Evolutionary conservation across 164 flowering plant genomes (phyloP), one percentile per base, ranked within the genome.

Genomic region (Stephania yunnanensis): DNA sequence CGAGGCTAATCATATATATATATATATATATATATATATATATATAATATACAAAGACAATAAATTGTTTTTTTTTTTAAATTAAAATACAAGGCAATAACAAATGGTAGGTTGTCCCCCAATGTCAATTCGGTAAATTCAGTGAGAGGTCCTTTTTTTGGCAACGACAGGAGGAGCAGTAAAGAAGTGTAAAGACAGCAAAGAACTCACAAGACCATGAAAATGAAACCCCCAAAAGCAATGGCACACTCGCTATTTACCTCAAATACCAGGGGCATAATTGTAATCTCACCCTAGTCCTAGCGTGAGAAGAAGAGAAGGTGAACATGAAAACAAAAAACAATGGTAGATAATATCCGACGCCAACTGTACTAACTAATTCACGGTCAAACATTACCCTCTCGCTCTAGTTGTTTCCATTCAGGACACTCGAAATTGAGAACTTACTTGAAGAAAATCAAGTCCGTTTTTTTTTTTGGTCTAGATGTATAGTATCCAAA

Each of bases 111-210:
- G 10, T 50, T 50, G 12, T 50, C 55, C 12, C 55, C 15, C 12
- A 63, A 22, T 30, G 68, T 30, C 36, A 22, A 5, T 65, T 65
- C 29, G 68, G 68, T 65, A 65, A 65, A 65, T 45, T 1, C 12
- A 15, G 10, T 25, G 19, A 30, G n/a, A 12, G 25, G 29, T 19
- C 10, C 0, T 69, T 8, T 0, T 0, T 69, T 45, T 36, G 36
- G 48, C n/a, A 4, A 6, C 70, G 36, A 68, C 13, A 19, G 12
- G 11, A 30, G 19, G 13, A 68, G 46, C 48, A 13, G 55, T 15
- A 63, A 13, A 10, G 52, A 69, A 69, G 68, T 58, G 50, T 31
- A 61, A 72, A 61, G 52, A 58, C 74, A 72, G 74, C 68, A 72
- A 72, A 29, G 30, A 4, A 10, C 44, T 67, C 4, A 13, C 19